Evolutionary conservation across 257 asterid genomes (phyloP).

Genomic region (Solanum peruvianum): DNA sequence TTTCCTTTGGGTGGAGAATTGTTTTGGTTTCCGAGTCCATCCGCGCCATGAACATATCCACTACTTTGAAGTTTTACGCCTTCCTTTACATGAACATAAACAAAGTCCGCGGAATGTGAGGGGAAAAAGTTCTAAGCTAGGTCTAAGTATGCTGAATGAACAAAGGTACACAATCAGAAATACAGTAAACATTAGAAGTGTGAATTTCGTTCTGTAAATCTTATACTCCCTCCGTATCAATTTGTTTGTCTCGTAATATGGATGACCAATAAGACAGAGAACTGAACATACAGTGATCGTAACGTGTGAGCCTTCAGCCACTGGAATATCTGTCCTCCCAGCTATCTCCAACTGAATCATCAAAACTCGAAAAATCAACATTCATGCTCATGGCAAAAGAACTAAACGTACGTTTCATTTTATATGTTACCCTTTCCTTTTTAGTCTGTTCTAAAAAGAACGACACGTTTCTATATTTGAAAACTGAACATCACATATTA

Average conservation of each 20-base stretch:
- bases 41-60: constrained; percentile 86
- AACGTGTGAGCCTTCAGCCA: constrained; percentile 96
- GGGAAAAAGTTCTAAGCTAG: not conserved
- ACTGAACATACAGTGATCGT: constrained; percentile 60
- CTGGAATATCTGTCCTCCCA: constrained; percentile 87
- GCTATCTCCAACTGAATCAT: constrained; percentile 75
- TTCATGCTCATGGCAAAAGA: not conserved
- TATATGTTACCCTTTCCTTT: not conserved
- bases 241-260: too few species aligned
- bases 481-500: not conserved
- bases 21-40: constrained; percentile 97
- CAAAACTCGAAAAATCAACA: not conserved
- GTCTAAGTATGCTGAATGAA: not conserved
- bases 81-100: constrained; percentile 40
- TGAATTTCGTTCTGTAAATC: too few species aligned
- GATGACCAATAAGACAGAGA: not conserved
- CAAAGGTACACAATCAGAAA: not conserved
- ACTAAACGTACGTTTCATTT: not conserved
- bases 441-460: not conserved
- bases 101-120: not conserved
- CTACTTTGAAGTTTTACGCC: constrained; percentile 86
- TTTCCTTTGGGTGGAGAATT: constrained; percentile 79
- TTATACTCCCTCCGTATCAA: too few species aligned
- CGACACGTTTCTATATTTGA: not conserved
- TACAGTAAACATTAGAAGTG: not conserved